Conservation (phyloP, 2,329 filamentous ascomycete species). For the Fusarium solani-melongenae region DNA sequence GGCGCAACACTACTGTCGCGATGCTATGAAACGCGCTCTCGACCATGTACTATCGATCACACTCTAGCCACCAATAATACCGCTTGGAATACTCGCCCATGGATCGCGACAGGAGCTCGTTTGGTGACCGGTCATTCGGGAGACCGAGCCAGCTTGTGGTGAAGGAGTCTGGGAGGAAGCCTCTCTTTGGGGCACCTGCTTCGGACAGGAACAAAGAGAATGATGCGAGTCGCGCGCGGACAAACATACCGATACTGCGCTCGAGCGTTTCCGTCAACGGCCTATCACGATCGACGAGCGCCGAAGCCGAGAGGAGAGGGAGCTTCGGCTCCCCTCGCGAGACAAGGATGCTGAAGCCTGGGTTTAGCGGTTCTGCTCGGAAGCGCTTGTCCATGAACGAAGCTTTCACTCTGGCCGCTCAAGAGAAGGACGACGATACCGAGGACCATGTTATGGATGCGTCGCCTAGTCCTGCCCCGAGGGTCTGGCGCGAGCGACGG, state of each 20-base stretch:
- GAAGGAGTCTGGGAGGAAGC: conserved; percentile 54
- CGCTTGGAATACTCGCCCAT: conserved; percentile 25
- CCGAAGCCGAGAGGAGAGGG: conserved; percentile 38
- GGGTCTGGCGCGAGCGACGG: conserved; percentile 53
- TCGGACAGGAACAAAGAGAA: conserved; percentile 38
- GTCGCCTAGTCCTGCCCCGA: conserved; percentile 64
- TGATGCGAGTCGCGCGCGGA: conserved; percentile 18
- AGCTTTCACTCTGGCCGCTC: conserved; percentile 51
- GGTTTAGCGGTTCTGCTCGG: conserved; percentile 44
- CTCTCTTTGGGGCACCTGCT: conserved; percentile 50
- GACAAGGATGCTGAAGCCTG: conserved; percentile 50
- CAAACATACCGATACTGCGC: conserved; percentile 18
- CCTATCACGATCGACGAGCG: conserved; percentile 39
- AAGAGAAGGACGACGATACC: conserved; percentile 43
- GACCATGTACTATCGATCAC: conserved; percentile 33
- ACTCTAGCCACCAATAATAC: conserved; percentile 18
- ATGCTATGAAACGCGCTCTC: conserved; percentile 40
- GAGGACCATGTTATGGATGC: conserved; percentile 50
- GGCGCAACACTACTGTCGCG: conserved; percentile 13
- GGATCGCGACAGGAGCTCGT: conserved; percentile 41
- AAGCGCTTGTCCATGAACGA: conserved; percentile 55
- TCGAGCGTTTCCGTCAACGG: conserved; percentile 27
- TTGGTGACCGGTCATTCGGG: conserved; percentile 24
- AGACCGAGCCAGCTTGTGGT: conserved; percentile 48
- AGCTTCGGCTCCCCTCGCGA: conserved; percentile 44